A percentile compares a stretch with the other conserved stretches of the same genome.
phyloP scores from a whole-genome alignment of 768 basidiomycete genomes.

The Naganishia randhawae region DNA sequence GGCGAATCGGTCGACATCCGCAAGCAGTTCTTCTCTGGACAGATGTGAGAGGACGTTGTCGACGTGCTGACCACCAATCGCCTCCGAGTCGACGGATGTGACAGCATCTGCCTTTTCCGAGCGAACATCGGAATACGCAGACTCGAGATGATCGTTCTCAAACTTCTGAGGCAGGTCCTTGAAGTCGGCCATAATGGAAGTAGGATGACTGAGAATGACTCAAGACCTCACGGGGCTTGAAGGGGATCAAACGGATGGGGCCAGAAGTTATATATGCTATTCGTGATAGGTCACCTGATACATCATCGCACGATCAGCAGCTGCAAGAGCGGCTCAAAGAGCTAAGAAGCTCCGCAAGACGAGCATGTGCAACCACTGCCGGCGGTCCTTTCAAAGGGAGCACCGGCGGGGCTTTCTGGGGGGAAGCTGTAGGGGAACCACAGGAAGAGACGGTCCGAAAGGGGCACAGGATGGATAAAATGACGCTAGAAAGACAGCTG shows the following conservation, averaged over 20 bases:
- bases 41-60: slow-evolving; percentile 13
- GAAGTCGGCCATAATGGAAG: neutral
- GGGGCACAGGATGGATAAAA: neutral
- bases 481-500: neutral
- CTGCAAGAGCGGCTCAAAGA: neutral
- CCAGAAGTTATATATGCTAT: neutral
- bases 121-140: neutral
- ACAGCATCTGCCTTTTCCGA: neutral
- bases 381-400: neutral
- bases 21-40: slow-evolving; percentile 26
- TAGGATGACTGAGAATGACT: neutral
- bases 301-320: neutral
- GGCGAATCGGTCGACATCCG: slow-evolving; percentile 37
- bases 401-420: neutral
- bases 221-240: neutral
- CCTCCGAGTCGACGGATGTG: neutral
- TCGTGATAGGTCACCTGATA: neutral
- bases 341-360: neutral
- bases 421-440: too few species aligned
- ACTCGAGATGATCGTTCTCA: slow-evolving; percentile 7
- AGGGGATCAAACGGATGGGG: neutral
- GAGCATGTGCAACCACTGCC: slow-evolving; percentile 1
- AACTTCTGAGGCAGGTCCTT: neutral
- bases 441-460: too few species aligned
- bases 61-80: neutral